phyloP scores from a whole-genome alignment of 352 stramenopile genomes.

The Globisporangium carolinianum region DNA sequence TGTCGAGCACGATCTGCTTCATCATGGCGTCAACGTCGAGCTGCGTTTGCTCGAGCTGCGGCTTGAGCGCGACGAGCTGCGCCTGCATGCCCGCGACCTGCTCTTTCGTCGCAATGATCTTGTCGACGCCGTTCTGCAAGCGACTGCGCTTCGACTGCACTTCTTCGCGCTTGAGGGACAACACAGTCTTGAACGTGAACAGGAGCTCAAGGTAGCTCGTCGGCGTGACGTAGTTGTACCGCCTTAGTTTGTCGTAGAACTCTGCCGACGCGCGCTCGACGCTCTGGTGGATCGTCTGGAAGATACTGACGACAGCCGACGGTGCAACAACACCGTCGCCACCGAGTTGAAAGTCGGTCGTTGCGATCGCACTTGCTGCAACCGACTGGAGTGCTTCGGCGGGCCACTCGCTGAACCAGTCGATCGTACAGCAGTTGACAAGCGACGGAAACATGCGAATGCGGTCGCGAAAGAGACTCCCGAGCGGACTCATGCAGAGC shows the following conservation, averaged over 20 bases:
- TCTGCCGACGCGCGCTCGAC: slow-evolving; percentile 75
- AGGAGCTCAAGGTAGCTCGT: slow-evolving; percentile 93
- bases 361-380: slow-evolving; percentile 50
- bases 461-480: slow-evolving; percentile 86
- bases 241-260: slow-evolving; percentile 83
- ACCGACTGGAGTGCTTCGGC: slow-evolving; percentile 78
- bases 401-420: slow-evolving; percentile 88
- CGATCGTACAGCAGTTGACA: slow-evolving; percentile 86
- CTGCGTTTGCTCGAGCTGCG: slow-evolving; percentile 88
- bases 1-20: slow-evolving; percentile 91
- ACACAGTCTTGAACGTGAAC: slow-evolving; percentile 88
- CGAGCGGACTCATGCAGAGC: slow-evolving; percentile 90
- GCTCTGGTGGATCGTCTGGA: slow-evolving; percentile 87
- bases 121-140: slow-evolving; percentile 89
- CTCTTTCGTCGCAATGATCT: slow-evolving; percentile 90
- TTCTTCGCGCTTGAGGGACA: slow-evolving; percentile 87
- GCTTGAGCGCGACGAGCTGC: slow-evolving; percentile 89
- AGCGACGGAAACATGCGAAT: slow-evolving; percentile 89
- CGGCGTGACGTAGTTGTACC: slow-evolving; percentile 93
- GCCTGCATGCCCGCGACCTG: slow-evolving; percentile 90
- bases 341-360: slow-evolving; percentile 58
- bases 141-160: slow-evolving; percentile 81
- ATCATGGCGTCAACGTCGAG: slow-evolving; percentile 92
- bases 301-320: slow-evolving; percentile 59
- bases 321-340: slow-evolving; percentile 32